Conservation (phyloP, 2,329 filamentous ascomycete genomes). For the Arthrobotrys sinensis region DNA sequence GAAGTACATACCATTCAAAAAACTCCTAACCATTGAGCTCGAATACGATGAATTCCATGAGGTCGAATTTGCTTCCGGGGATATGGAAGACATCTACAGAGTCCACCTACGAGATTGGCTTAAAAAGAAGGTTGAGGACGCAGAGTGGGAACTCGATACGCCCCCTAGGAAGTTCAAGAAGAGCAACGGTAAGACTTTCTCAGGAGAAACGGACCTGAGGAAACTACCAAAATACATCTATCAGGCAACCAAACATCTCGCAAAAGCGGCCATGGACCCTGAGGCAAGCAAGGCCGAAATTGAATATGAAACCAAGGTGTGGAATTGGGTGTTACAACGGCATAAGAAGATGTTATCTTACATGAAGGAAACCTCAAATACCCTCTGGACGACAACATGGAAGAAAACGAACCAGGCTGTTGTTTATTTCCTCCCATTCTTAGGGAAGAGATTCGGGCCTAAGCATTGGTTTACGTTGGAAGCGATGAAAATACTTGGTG, state of each 20-base stretch:
- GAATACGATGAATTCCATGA: background rate
- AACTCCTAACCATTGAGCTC: background rate
- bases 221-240: conserved; percentile 27
- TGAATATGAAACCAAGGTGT: conserved; percentile 12
- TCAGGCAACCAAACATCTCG: conserved; percentile 3
- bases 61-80: conserved; percentile 31
- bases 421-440: conserved; percentile 40
- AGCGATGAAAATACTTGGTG: conserved; percentile 29
- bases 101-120: conserved; percentile 31
- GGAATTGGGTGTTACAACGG: conserved; percentile 42
- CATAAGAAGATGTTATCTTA: conserved; percentile 24
- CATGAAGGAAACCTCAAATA: conserved; percentile 32
- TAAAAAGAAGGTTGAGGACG: conserved; percentile 14
- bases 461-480: conserved; percentile 45
- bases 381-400: conserved; percentile 23
- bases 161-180: conserved; percentile 2
- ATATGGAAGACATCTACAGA: conserved; percentile 46
- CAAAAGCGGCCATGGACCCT: background rate
- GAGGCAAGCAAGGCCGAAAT: background rate
- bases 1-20: background rate
- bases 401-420: conserved; percentile 20
- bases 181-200: conserved; percentile 3
- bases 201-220: background rate
- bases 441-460: conserved; percentile 26
- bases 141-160: conserved; percentile 27